Evolutionary conservation across 805 yeast species (phyloP), one percentile per base, ranked within the genome.

Genomic region (Yamadazyma philogaea): DNA sequence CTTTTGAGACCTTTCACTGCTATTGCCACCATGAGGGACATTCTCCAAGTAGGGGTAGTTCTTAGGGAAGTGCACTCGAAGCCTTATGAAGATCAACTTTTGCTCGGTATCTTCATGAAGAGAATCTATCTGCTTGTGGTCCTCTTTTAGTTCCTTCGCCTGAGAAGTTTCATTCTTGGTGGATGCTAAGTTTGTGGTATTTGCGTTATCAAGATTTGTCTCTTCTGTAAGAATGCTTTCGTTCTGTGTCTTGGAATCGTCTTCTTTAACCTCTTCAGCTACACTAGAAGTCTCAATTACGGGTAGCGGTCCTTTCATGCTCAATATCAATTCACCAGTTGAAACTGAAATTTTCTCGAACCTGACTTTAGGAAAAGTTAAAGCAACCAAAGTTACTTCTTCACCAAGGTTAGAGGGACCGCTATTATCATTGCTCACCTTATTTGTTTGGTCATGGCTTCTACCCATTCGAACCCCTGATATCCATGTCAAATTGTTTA

Each of bases 301-400:
- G 7, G 65, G 70, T 4, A 57, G 38, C 0, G 72, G 71, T 0
- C 97, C 97, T 49, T 81, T 77, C 40, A 93, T 61, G n/a, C 95
- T 81, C 10, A 93, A 61, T 2, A 81, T 79, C 43, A 90, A 66
- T 22, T 74, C 80, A 31, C 98, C 96, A 0, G 95, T 84, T 0
- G 95, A 79, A 0, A 91, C 95, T 2, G 93, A 82, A 5, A 93
- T 89, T 51, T 81, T 81, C 56, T 91, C 98, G 59, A 93, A 89
- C 1, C 82, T 68, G 3, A 93, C 75, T 51, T 84, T 87, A 1
- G 96, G 96, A 57, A 90, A 89, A 52, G 86, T 87, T 52, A 84
- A 89, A 2, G 96, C 95, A 6, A 89, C 88, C 14, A 78, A 70
- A 49, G 95, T 84, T 1, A 93, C 89, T 60, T 91, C 99, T 60